Conservation (phyloP, 2,329 filamentous ascomycete genomes). For the Penicillium oxalicum region DNA sequence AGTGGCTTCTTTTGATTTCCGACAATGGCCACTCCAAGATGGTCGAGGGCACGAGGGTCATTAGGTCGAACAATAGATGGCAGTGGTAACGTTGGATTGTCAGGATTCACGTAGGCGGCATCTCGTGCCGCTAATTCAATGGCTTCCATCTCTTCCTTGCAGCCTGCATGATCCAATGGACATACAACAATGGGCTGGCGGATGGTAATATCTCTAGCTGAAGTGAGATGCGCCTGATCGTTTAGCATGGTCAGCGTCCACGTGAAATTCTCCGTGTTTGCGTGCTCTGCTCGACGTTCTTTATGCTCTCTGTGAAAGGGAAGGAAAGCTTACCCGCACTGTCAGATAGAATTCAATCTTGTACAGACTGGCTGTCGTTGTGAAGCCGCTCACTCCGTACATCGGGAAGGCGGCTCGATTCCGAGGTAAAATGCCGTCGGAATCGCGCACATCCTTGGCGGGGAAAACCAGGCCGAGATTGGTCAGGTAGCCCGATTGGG, state of each 20-base stretch:
- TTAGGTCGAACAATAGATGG: constrained; percentile 72
- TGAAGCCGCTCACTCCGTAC: constrained; percentile 85
- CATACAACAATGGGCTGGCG: constrained; percentile 94
- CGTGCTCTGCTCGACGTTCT: no score
- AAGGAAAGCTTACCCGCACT: constrained; percentile 64
- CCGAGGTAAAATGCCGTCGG: constrained; percentile 78
- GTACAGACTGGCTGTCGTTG: constrained; percentile 87
- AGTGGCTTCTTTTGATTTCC: constrained; percentile 57
- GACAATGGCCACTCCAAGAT: constrained; percentile 58
- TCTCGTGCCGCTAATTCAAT: constrained; percentile 95
- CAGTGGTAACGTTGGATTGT: constrained; percentile 88
- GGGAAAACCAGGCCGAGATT: constrained; percentile 90
- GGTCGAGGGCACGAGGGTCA: constrained; percentile 59
- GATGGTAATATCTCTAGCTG: constrained; percentile 79
- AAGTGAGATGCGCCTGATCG: constrained; percentile 73
- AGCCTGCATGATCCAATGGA: constrained; percentile 87
- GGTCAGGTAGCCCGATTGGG: constrained; percentile 86
- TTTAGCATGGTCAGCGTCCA: constrained; percentile 8
- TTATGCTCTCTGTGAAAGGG: background rate
- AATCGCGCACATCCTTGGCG: constrained; percentile 77
- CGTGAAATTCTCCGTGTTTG: background rate
- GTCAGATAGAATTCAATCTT: constrained; percentile 97
- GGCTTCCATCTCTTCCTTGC: constrained; percentile 97
- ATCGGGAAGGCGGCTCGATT: constrained; percentile 82
- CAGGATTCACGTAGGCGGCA: constrained; percentile 77